Base-by-base conservation (phyloP, 73 alveolate species). In the Tetrahymena elliotti region DNA sequence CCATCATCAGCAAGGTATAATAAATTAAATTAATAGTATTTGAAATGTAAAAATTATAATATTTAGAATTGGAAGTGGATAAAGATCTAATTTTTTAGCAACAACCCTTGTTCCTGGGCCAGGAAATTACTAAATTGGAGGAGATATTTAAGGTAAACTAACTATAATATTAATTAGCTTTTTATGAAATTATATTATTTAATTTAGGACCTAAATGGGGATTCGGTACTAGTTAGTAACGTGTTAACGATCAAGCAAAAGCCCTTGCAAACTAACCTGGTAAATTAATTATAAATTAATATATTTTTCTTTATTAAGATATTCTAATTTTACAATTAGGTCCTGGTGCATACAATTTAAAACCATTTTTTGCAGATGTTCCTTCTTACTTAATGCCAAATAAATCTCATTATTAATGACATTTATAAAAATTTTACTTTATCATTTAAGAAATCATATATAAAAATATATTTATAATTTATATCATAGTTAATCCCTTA, bases 101-200 rank as follows among this genome's bases (percentile, higher is more conserved):
- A 68, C 88, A 35, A 68, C 88, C 3, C 7, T 31, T 27, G 96
- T 94, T 20, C 96, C 96, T 47, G 96, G 96, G 52, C 95, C 95
- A 6, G 96, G 96, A 1, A 88, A 88, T 52, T 94, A 94, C 18
- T 38, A 41, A 12, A 38, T 94, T 38, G 92, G 53, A 27, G 39
- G 88, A 16, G 88, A 68, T 31, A 68, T 68, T 7, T 68, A 68
- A 68, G 88, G 88, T 68, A 68, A 53, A 4, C n/a, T 27, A 68
- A 18, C n/a, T 1, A 8, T 1, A 3, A 12, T 12, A 47, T 47
- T 4, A 47, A 47, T 18, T 47, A 47, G 2, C 20, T 47, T 47
- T 47, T 18, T 15, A 18, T 47, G 2, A 3, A 68, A 7, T 22
- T n/a, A 24, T 4, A n/a, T 68, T 1, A 18, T 18, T n/a, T 18